These are phyloP conservation scores for Hypoxylon sp. DNA, from an alignment of 2,329 filamentous ascomycete species.

Conservation along the genomic window DNA sequence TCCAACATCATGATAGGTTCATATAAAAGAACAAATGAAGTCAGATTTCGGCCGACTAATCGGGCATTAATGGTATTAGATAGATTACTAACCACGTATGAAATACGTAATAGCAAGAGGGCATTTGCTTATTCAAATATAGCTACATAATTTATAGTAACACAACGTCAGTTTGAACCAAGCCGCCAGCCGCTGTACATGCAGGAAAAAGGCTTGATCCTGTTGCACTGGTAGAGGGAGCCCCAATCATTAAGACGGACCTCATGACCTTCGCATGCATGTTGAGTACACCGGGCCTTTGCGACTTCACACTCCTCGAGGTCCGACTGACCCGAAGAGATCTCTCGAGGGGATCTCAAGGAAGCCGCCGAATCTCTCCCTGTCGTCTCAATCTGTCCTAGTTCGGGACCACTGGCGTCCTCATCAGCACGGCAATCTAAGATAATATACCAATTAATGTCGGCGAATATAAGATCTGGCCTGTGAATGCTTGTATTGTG, in stretches of 20 bases:
- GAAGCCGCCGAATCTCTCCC: constrained; percentile 7
- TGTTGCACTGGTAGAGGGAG: constrained; percentile 32
- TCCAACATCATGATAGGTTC: background rate
- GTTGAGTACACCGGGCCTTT: constrained; percentile 14
- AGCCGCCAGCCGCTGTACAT: constrained; percentile 31
- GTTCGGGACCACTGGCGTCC: background rate
- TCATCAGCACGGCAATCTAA: background rate
- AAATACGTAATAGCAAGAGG: constrained; percentile 12
- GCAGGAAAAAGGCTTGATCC: constrained; percentile 40
- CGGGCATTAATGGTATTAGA: constrained; percentile 1
- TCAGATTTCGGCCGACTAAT: constrained; percentile 5
- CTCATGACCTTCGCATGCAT: constrained; percentile 41
- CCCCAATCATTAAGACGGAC: constrained; percentile 30
- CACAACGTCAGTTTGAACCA: constrained; percentile 37
- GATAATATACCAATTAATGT: constrained; percentile 5
- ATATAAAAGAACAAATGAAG: background rate
- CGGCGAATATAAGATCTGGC: constrained; percentile 4
- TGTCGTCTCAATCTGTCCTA: constrained; percentile 1
- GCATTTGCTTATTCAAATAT: background rate
- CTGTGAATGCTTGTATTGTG: constrained; percentile 17
- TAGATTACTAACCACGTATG: constrained; percentile 22
- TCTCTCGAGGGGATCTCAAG: constrained; percentile 5
- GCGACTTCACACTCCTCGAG: constrained; percentile 18
- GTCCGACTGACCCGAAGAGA: constrained; percentile 22
- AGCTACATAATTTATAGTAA: constrained; percentile 17